Conservation (phyloP, 352 stramenopile genomes). For the Phytophthora pini region DNA sequence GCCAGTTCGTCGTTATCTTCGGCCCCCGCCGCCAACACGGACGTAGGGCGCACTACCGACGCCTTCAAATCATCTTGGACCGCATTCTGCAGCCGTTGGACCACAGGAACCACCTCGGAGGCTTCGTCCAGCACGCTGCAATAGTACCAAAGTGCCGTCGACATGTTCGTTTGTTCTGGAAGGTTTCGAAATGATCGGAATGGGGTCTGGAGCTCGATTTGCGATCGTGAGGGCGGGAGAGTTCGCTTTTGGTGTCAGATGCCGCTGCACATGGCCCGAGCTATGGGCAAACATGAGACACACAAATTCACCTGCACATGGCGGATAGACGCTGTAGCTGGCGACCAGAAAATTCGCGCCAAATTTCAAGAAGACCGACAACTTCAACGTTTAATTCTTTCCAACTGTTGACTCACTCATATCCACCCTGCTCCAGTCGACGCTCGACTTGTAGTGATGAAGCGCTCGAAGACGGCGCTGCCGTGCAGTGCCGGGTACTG, state of each 20-base stretch:
- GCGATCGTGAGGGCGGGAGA: conserved; percentile 26
- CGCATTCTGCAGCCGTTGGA: conserved; percentile 25
- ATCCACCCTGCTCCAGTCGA: conserved; percentile 15
- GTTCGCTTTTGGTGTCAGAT: conserved; percentile 25
- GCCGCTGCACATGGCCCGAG: not conserved
- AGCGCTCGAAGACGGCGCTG: conserved; percentile 54
- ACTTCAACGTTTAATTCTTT: conserved; percentile 14
- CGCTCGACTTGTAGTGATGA: conserved; percentile 32
- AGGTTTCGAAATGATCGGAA: conserved; percentile 18
- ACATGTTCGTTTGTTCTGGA: conserved; percentile 24
- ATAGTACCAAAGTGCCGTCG: conserved; percentile 31
- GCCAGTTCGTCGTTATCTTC: conserved; percentile 28
- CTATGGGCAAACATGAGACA: conserved; percentile 18
- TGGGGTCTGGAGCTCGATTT: conserved; percentile 11
- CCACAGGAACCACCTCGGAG: conserved; percentile 10
- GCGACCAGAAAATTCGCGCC: conserved; percentile 27
- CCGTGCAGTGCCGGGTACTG: conserved; percentile 38
- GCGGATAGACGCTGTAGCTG: conserved; percentile 5
- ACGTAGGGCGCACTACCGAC: conserved; percentile 1
- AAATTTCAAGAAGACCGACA: conserved; percentile 11
- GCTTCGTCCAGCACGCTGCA: conserved; percentile 24
- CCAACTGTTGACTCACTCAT: conserved; percentile 1
- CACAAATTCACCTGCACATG: conserved; percentile 24
- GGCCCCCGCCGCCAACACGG: not conserved
- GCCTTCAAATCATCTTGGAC: not conserved